These are phyloP conservation scores for Globisporangium apiculatum DNA, from an alignment of 352 stramenopile genomes.

Conservation along the genomic window DNA sequence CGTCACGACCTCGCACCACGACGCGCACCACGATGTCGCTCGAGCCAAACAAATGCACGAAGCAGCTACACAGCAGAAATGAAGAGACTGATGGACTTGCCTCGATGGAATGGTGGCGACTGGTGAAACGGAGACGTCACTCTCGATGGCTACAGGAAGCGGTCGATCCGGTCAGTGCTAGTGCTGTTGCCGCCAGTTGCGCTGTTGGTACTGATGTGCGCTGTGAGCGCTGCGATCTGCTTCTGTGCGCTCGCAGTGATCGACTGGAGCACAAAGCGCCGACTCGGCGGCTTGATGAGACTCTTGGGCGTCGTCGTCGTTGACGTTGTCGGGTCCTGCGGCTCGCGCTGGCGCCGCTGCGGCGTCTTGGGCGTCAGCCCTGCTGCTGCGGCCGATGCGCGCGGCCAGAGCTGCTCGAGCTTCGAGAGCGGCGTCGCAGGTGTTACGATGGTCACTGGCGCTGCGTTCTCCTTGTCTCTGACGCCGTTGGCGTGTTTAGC, in stretches of 20 bases:
- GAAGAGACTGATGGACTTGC: background rate
- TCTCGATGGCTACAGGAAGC: background rate
- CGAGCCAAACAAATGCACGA: too few relatives aligned
- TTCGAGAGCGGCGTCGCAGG: constrained; percentile 3
- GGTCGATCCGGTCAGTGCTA: background rate
- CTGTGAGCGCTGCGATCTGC: background rate
- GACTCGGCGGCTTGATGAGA: constrained; percentile 1
- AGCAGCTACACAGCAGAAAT: too few relatives aligned
- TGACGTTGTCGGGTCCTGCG: background rate
- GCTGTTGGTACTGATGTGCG: background rate
- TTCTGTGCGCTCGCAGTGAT: background rate
- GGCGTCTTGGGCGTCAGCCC: constrained; percentile 1
- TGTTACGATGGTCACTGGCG: background rate
- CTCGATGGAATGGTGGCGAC: background rate
- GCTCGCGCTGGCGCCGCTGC: background rate
- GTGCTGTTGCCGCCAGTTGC: background rate
- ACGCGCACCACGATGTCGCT: too few relatives aligned
- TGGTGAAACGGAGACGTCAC: background rate
- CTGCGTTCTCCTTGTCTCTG: constrained; percentile 18
- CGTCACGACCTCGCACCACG: too few relatives aligned
- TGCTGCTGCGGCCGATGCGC: background rate
- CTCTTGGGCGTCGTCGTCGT: background rate
- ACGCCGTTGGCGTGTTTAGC: background rate
- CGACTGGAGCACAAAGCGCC: constrained; percentile 1
- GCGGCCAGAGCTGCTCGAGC: constrained; percentile 9